Evolutionary conservation across 345 rosid genomes (phyloP).

Genomic region (Dimocarpus longan): DNA sequence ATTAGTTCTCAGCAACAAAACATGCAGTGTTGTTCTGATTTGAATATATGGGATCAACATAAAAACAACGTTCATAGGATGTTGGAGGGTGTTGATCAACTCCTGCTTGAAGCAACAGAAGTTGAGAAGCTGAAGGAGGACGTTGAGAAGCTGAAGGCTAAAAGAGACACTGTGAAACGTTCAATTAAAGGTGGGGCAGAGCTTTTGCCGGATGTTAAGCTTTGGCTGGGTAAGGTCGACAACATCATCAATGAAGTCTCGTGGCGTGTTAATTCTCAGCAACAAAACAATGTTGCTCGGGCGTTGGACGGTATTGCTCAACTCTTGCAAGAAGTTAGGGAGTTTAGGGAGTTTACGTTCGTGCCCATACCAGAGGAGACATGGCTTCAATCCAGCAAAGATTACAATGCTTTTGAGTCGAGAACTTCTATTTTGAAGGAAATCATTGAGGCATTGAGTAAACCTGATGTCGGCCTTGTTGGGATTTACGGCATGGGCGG

Average conservation of each 20-base stretch:
- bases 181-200: no score
- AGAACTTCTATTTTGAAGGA: neutral
- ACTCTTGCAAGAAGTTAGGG: neutral
- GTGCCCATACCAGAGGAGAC: neutral
- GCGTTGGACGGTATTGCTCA: neutral
- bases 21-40: no score
- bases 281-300: neutral
- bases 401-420: constrained; percentile 17
- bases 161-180: no score
- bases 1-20: neutral
- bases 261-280: neutral
- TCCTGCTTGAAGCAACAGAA: no score
- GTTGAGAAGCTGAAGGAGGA: no score
- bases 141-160: no score
- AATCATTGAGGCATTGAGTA: neutral
- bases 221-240: neutral
- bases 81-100: no score
- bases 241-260: neutral
- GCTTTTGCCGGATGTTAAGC: neutral
- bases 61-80: no score
- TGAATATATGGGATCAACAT: no score
- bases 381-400: neutral
- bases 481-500: constrained; percentile 26
- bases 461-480: constrained; percentile 8
- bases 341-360: neutral